phyloP scores from a whole-genome alignment of 306 rosid species.

The Prunus kanzakura region DNA sequence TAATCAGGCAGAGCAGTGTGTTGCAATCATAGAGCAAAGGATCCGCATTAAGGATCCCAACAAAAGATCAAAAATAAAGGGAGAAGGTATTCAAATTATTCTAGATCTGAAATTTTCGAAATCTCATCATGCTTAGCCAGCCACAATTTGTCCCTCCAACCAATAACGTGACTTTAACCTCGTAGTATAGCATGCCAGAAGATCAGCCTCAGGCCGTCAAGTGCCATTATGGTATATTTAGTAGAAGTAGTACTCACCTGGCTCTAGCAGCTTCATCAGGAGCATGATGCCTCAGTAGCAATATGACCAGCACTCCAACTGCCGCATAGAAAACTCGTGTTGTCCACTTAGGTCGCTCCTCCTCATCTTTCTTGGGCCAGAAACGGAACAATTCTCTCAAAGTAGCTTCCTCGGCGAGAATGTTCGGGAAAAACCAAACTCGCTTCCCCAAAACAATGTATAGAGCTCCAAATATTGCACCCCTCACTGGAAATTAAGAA shows the following conservation, averaged over 20 bases:
- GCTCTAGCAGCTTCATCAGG: slow-evolving; percentile 99
- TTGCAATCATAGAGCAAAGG: not conserved
- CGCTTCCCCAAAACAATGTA: slow-evolving; percentile 78
- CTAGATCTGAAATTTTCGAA: not conserved
- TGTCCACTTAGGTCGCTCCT: slow-evolving; percentile 95
- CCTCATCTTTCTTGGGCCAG: slow-evolving; percentile 94
- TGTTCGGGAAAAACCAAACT: slow-evolving; percentile 93
- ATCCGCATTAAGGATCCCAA: not conserved
- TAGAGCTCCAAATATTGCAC: slow-evolving; percentile 59
- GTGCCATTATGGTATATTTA: not conserved
- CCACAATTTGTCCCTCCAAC: not conserved
- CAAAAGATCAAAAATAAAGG: not conserved
- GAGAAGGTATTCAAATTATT: not conserved
- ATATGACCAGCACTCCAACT: slow-evolving; percentile 70
- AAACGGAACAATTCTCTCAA: slow-evolving; percentile 89
- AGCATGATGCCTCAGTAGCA: slow-evolving; percentile 91
- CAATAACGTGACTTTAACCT: not conserved
- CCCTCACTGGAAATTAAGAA: slow-evolving; percentile 67
- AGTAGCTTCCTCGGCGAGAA: slow-evolving; percentile 96
- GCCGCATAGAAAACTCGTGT: slow-evolving; percentile 82
- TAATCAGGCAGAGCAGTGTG: not conserved
- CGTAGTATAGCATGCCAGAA: not conserved
- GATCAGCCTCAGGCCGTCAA: not conserved
- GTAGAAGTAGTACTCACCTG: slow-evolving; percentile 49
- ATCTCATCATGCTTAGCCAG: not conserved